Percentiles rank a stretch among this genome's conserved stretches.
Evolutionary conservation across 805 yeast species (phyloP).

Genomic region (Zygotorulaspora sp.): DNA sequence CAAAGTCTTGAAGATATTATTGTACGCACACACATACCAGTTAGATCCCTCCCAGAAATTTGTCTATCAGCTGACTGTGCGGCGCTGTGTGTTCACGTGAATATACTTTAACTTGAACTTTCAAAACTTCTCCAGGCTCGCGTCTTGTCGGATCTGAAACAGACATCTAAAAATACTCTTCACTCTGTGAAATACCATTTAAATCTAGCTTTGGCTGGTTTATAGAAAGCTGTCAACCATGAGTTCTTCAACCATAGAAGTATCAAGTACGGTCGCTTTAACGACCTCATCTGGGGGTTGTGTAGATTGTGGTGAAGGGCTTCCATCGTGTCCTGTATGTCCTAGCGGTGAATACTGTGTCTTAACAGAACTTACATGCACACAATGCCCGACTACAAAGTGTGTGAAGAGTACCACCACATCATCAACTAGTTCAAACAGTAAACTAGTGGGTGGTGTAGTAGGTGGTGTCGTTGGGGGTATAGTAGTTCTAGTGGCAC

Average conservation of each 20-base stretch:
- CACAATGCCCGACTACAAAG: slow-evolving; percentile 49
- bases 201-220: too few species aligned
- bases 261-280: slow-evolving; percentile 4
- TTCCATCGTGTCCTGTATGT: slow-evolving; percentile 56
- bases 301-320: slow-evolving; percentile 39
- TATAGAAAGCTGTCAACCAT: slow-evolving; percentile 2
- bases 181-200: background rate
- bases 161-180: background rate
- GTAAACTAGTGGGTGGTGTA: slow-evolving; percentile 71
- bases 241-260: slow-evolving; percentile 7
- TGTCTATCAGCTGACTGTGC: too few species aligned
- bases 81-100: too few species aligned
- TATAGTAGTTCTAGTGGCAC: slow-evolving; percentile 36
- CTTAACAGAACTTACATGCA: slow-evolving; percentile 53
- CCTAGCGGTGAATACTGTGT: slow-evolving; percentile 49
- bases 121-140: too few species aligned
- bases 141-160: too few species aligned
- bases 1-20: too few species aligned
- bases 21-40: too few species aligned
- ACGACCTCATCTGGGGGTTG: slow-evolving; percentile 34
- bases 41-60: too few species aligned
- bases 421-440: slow-evolving; percentile 33
- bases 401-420: slow-evolving; percentile 38
- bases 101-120: too few species aligned
- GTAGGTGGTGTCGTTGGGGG: slow-evolving; percentile 55